Base-by-base conservation (phyloP, 2,329 filamentous ascomycete genomes). In the Neofusicoccum cordaticola region DNA sequence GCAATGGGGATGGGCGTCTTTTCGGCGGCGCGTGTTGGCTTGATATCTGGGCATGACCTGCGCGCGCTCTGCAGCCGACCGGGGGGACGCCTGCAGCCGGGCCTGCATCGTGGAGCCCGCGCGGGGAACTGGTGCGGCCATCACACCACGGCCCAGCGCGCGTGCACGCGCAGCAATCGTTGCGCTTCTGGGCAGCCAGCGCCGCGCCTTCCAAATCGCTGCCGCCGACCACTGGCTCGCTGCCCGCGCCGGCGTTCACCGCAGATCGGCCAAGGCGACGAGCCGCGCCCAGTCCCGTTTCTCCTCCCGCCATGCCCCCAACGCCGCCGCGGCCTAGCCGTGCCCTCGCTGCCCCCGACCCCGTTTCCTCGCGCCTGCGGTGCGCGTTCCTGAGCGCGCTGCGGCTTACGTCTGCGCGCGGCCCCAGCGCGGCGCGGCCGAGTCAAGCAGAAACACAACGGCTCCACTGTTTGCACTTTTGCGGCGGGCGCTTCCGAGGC, bases 41-140 rank as follows among this genome's bases (percentile, higher is more conserved):
- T 58, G 53, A 60, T 60, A 60, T 60, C 53, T 45, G 53, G 53
- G 41, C 53, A 58, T 58, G 47, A 51, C 17, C 47, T 35, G 53
- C 37, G 11, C 35, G 35, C n/a, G 27, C 27, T 15, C 42, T n/a
- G 42, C 42, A 31, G 27, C 12, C 15, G 31, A 19, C 56, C 44
- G 56, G 56, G 56, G 56, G 27, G 41, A n/a, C 31, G 15, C 42
- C 42, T 60, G 56, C 56, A 60, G 42, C 22, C 56, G 35, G 9
- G 39, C 22, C 53, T 19, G 37, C 35, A 57, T 51, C 48, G 48
- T 35, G 48, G 31, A 53, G 50, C 50, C n/a, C 50, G 56, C 56
- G 56, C 56, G 56, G 56, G 56, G 56, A 60, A 60, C 56, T 60
- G 41, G 56, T 60, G 56, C 56, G 53, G 53, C 56, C 56, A 60